phyloP scores from a whole-genome alignment of 2,329 filamentous ascomycete species.

The Pseudogymnoascus sp. region DNA sequence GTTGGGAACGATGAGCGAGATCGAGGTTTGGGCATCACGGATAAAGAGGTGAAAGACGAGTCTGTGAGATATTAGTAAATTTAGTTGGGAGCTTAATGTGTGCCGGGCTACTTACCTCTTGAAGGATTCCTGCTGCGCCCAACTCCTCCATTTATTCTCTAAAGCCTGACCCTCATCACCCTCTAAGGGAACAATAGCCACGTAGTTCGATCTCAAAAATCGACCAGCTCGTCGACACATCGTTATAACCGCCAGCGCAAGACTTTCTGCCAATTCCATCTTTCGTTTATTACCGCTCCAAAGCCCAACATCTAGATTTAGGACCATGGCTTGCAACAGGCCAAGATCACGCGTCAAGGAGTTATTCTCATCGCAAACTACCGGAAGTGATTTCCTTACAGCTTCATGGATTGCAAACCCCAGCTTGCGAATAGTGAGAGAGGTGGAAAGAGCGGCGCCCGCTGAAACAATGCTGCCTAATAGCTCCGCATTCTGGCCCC shows the following conservation, averaged over 20 bases:
- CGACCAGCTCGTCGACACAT: conserved; percentile 43
- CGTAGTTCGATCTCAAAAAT: conserved; percentile 39
- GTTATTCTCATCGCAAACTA: conserved; percentile 41
- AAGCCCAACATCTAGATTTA: conserved; percentile 45
- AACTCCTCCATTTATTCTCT: conserved; percentile 56
- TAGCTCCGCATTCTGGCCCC: conserved; percentile 8
- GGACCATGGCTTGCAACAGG: conserved; percentile 41
- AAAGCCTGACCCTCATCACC: conserved; percentile 50
- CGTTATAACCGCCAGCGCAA: conserved; percentile 45
- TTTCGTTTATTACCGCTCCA: conserved; percentile 53
- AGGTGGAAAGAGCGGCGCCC: conserved; percentile 14
- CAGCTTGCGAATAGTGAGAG: conserved; percentile 17
- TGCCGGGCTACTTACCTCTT: conserved; percentile 40
- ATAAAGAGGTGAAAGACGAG: conserved; percentile 58
- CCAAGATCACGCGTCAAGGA: conserved; percentile 42
- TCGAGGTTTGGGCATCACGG: conserved; percentile 59
- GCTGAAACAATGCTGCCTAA: conserved; percentile 15
- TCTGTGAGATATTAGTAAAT: conserved; percentile 26
- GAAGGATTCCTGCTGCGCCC: conserved; percentile 58
- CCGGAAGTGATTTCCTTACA: conserved; percentile 14
- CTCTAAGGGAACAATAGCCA: conserved; percentile 45
- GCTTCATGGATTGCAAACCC: conserved; percentile 22
- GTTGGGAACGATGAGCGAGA: conserved; percentile 56
- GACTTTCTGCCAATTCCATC: conserved; percentile 52
- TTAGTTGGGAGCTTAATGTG: not conserved